Conservation (phyloP, 192 early-diverging fungal genomes). For the Podila epigama region DNA sequence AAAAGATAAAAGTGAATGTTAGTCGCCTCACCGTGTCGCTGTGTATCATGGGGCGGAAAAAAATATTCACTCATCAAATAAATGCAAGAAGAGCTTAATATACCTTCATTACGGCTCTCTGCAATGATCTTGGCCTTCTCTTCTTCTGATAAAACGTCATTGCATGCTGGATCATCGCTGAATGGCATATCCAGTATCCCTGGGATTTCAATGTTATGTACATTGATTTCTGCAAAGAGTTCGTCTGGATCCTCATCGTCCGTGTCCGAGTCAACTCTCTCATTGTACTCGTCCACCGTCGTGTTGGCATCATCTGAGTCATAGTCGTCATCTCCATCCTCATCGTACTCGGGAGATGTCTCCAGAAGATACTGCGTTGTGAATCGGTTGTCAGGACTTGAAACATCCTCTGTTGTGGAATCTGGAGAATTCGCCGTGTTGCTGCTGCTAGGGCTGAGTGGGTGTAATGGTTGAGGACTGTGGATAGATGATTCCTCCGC, state of each 20-base stretch:
- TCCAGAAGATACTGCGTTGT: not conserved
- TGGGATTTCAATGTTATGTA: not conserved
- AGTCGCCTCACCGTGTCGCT: not conserved
- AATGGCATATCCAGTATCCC: not conserved
- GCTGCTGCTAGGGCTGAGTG: not conserved
- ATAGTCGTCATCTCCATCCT: slow-evolving; percentile 9
- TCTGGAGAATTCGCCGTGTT: not conserved
- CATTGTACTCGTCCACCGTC: slow-evolving; percentile 28
- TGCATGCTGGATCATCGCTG: slow-evolving; percentile 28
- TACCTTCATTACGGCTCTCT: slow-evolving; percentile 34
- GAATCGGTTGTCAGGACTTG: not conserved
- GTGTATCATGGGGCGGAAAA: no score
- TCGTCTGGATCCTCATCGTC: slow-evolving; percentile 15
- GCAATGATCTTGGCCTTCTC: slow-evolving; percentile 20
- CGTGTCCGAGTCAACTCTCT: slow-evolving; percentile 16
- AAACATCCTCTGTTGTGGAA: not conserved
- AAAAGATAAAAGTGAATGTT: not conserved
- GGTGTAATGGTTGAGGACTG: not conserved
- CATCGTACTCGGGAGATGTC: not conserved
- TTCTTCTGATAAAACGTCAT: slow-evolving; percentile 25
- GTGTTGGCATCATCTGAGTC: slow-evolving; percentile 20
- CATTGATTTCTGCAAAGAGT: not conserved
- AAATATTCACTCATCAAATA: not conserved
- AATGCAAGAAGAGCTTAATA: not conserved
- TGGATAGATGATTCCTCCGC: not conserved